Base-by-base conservation (phyloP, 1,284 basidiomycete species). In the Hemileia vastatrix region DNA sequence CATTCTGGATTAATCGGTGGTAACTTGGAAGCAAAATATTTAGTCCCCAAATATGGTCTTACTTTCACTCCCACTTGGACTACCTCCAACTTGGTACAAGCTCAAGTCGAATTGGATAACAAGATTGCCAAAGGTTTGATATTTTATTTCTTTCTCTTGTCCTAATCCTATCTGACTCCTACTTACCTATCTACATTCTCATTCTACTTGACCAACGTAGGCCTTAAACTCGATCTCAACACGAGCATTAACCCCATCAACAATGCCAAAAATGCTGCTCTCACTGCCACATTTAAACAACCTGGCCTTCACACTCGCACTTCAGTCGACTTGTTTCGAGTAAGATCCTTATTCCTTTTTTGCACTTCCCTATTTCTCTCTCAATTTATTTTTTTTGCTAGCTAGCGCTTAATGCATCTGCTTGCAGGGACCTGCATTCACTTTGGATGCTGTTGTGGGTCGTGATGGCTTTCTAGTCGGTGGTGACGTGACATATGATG, bases 401-500 rank as follows among this genome's bases (percentile, higher is more conserved):
- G 11, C 13, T 49, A 58, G 32, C 49, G 18, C 21, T 51, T 23
- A 4, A n/a, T 23, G 11, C n/a, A 6, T 13, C 44, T n/a, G 32
- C 19, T 13, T 40, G 11, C 21, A 56, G 55, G 53, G 62, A 18
- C 64, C 54, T 13, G 43, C 54, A 33, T 57, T 57, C 53, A 57
- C 62, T 43, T 50, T 54, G 15, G 53, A 55, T 63, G 71, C 74
- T 55, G 76, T 97, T 72, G 77, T 97, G 71, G 93, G 93, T 72
- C 92, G 91, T 72, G 92, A 97, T 76, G 95, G 95, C 68, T 93
- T 97, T 87, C 86, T 97, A 64, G 81, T 93, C 70, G 94, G 95
- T 83, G 90, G 84, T 70, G 95, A 99, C 82, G 86, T 90, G 36
- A 84, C 89, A 66, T 97, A 97, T 84, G 95, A 97, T 77, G 90